Evolutionary conservation across 202 grass and related monocot genomes (phyloP).

Genomic region (Tripidium arundinaceum): DNA sequence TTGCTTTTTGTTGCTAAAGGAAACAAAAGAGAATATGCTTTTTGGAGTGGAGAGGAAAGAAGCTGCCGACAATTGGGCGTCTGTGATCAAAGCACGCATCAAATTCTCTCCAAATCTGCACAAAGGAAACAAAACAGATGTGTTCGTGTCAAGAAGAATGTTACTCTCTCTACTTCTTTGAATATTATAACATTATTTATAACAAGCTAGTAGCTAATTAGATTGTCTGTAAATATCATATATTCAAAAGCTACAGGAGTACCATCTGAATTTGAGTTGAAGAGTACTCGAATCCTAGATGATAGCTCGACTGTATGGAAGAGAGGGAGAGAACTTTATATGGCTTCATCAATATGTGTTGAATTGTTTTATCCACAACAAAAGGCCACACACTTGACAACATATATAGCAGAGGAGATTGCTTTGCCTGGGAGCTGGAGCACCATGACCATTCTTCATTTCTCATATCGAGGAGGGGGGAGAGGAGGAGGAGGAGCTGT

Average conservation of each 20-base stretch:
- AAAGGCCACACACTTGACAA: too few relatives aligned
- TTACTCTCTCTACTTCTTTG: neutral
- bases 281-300: neutral
- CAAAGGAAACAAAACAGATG: neutral
- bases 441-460: conserved; percentile 19
- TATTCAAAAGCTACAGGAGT: neutral
- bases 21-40: conserved; percentile 5
- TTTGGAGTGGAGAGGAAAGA: neutral
- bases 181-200: neutral
- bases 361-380: too few relatives aligned
- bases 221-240: neutral
- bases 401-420: neutral
- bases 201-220: neutral
- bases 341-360: too few relatives aligned
- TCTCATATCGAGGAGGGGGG: neutral
- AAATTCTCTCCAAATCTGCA: neutral
- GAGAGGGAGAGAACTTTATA: too few relatives aligned
- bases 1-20: neutral
- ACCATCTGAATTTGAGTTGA: neutral
- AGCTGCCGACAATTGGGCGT: neutral
- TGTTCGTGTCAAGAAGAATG: too few relatives aligned
- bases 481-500: neutral
- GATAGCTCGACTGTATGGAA: too few relatives aligned
- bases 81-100: neutral
- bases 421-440: conserved; percentile 17